A percentile compares a stretch with the other conserved stretches of the same genome.
Conservation (phyloP, 192 early-diverging fungal species). For the Podila epicladia region DNA sequence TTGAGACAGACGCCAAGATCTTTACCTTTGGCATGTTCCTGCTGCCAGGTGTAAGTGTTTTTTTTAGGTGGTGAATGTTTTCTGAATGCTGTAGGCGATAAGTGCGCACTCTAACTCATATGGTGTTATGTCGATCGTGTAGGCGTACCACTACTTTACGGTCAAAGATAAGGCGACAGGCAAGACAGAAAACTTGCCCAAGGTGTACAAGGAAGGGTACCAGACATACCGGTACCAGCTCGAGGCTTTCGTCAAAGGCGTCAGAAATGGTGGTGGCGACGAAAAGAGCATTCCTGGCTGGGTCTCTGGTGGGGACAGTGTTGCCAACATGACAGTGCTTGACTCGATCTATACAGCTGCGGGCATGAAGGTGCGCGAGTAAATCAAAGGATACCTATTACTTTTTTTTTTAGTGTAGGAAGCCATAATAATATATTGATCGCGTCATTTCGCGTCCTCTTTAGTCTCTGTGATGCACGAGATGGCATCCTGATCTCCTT, state of each 20-base stretch:
- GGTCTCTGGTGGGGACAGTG: constrained; percentile 36
- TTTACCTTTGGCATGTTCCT: constrained; percentile 40
- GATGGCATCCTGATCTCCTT: too few relatives aligned
- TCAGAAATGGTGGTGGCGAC: constrained; percentile 20
- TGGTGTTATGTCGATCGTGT: background rate
- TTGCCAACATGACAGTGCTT: constrained; percentile 42
- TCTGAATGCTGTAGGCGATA: too few relatives aligned
- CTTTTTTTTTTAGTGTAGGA: too few relatives aligned
- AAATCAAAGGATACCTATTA: background rate
- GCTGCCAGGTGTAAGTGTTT: constrained; percentile 18
- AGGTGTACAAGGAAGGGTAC: constrained; percentile 34
- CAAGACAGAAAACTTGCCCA: constrained; percentile 28
- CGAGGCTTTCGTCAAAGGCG: constrained; percentile 45
- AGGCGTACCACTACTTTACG: constrained; percentile 44
- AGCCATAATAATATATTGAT: too few relatives aligned
- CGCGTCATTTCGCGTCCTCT: too few relatives aligned
- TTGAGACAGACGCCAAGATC: constrained; percentile 45
- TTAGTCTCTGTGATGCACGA: too few relatives aligned
- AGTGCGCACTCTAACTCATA: background rate
- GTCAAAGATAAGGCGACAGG: constrained; percentile 48
- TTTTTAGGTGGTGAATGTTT: background rate
- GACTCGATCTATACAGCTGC: constrained; percentile 23
- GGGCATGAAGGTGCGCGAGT: constrained; percentile 35
- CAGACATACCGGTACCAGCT: constrained; percentile 43
- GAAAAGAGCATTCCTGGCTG: constrained; percentile 26